These are phyloP conservation scores for Pisolithus orientalis DNA, from an alignment of 768 basidiomycete species.

Conservation along the genomic window DNA sequence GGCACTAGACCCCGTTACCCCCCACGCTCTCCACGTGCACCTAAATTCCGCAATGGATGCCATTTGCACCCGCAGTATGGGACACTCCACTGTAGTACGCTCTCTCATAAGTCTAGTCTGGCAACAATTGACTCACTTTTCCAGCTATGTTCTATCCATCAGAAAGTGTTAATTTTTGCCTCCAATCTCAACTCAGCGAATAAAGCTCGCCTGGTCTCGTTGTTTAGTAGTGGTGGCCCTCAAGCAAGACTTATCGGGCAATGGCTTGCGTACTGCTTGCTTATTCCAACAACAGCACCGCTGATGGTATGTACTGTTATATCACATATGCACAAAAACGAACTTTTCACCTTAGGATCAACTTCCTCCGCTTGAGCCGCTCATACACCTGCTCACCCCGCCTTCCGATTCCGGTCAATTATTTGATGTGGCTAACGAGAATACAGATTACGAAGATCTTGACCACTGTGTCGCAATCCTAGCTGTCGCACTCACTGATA, in stretches of 20 bases:
- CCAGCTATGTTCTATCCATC: constrained; percentile 44
- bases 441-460: constrained; percentile 57
- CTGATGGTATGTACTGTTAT: constrained; percentile 12
- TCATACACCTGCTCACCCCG: constrained; percentile 46
- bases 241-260: constrained; percentile 50
- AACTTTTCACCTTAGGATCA: constrained; percentile 28
- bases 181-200: constrained; percentile 39
- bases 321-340: not conserved
- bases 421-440: constrained; percentile 50
- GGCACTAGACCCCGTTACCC: constrained; percentile 47
- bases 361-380: constrained; percentile 44
- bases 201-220: constrained; percentile 43
- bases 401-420: constrained; percentile 34
- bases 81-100: constrained; percentile 28
- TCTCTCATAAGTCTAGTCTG: not conserved
- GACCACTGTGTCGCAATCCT: constrained; percentile 50
- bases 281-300: constrained; percentile 1
- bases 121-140: not conserved
- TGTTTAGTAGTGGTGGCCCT: constrained; percentile 46
- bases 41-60: constrained; percentile 42
- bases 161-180: constrained; percentile 37
- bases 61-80: constrained; percentile 32
- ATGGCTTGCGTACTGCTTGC: constrained; percentile 44
- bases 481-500: constrained; percentile 50
- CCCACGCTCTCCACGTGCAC: constrained; percentile 38